phyloP scores from a whole-genome alignment of 176 grass and related monocot species.

The Themeda triandra region DNA sequence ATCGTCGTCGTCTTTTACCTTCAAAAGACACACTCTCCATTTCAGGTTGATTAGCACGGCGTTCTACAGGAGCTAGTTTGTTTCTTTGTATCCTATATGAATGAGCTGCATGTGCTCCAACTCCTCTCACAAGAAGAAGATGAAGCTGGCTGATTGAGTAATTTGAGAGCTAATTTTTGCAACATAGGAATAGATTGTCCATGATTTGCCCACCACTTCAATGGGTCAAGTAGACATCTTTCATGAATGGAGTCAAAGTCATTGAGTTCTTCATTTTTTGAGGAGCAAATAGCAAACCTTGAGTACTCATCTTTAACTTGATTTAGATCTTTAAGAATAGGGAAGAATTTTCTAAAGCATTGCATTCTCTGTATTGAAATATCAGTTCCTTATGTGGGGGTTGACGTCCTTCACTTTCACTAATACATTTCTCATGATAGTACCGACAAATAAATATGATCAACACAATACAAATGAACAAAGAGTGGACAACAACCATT shows the following conservation, averaged over 20 bases:
- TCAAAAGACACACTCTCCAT: neutral
- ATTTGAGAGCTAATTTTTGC: slow-evolving; percentile 14
- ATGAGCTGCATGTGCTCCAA: slow-evolving; percentile 15
- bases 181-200: neutral
- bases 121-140: slow-evolving; percentile 28
- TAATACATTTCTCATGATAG: neutral
- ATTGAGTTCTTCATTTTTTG: neutral
- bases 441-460: neutral
- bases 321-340: neutral
- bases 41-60: neutral
- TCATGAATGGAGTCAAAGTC: slow-evolving; percentile 5
- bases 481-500: too few species aligned
- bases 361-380: neutral
- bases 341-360: neutral
- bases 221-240: neutral
- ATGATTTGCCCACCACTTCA: slow-evolving; percentile 25
- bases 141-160: slow-evolving; percentile 1
- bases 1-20: neutral
- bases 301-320: slow-evolving; percentile 1
- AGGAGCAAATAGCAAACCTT: neutral
- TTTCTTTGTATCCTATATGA: slow-evolving; percentile 12
- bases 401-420: neutral
- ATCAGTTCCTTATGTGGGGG: neutral
- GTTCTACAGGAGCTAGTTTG: neutral
- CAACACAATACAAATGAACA: neutral